Base-by-base conservation (phyloP, 257 asterid genomes). In the Scutellaria galericulata region DNA sequence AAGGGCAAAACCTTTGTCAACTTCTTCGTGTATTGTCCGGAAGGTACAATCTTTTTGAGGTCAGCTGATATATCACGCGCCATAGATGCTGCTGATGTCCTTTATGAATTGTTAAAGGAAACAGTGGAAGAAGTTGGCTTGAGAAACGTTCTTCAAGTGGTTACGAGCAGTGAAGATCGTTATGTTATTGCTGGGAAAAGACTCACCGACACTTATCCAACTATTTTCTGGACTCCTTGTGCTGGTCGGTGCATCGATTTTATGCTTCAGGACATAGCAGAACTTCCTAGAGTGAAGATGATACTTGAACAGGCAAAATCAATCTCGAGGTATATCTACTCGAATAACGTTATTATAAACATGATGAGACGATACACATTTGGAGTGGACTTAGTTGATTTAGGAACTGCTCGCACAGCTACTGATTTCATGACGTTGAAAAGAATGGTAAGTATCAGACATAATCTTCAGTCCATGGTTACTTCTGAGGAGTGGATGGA, bases 401-500 rank as follows among this genome's bases (percentile, higher is more conserved):
- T 72, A 52, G 98, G 99, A 15, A 64, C 50, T n/a, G 86, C 91
- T 73, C 82, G 73, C 9, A 79, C 85, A 0, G 81, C 88, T 47
- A 90, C 97, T 1, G 92, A 86, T 86, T 90, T 95, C 67, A 64
- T 72, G 81, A 90, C 96, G 39, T 63, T 95, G 82, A 87, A 88
- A 75, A 75, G 96, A 74, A 88, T 95, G 96, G 79, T 86, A 54
- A 82, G 70, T 53, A 83, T 88, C 68, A 84, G 85, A 70, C 90
- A 90, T 80, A 82, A 87, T 78, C 77, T 94, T 64, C 96, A 89
- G 72, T 84, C 93, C 31, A 92, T 92, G 96, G 86, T 90, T 74
- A 83, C 95, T 74, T 94, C 98, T 9, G 90, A 87, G 77, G 99
- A 91, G 76, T 94, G 99, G 99, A 82, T 81, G 83, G 95, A 86